A percentile compares a stretch with the other conserved stretches of the same genome.
phyloP scores from a whole-genome alignment of 371 early-diverging fungal species.

The Rhizomucor miehei region DNA sequence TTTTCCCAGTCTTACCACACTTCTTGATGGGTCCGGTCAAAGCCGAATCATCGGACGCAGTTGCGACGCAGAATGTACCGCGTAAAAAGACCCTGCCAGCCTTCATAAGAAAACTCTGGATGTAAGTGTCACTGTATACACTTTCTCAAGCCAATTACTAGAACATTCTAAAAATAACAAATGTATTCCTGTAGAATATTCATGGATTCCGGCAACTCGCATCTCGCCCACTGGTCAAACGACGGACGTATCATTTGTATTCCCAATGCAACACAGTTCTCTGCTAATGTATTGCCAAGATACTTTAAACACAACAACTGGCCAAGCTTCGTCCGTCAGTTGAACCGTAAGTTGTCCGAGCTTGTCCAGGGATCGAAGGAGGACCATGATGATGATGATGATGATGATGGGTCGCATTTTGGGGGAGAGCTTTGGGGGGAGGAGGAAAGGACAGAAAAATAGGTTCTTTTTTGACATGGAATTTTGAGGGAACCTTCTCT shows the following conservation, averaged over 20 bases:
- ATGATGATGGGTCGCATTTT: no score
- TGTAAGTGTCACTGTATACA: constrained; percentile 25
- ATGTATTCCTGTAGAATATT: constrained; percentile 53
- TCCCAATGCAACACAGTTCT: constrained; percentile 70
- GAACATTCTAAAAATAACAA: neutral
- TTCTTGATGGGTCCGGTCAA: neutral
- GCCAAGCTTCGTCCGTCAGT: constrained; percentile 90
- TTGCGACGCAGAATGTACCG: neutral
- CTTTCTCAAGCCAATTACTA: neutral
- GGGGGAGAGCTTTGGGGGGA: no score
- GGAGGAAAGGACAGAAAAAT: no score
- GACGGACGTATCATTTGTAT: constrained; percentile 72
- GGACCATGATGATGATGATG: no score
- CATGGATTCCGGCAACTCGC: constrained; percentile 58
- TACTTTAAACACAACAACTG: constrained; percentile 94
- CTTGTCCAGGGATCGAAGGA: no score
- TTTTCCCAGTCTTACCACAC: neutral
- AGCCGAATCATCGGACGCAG: neutral
- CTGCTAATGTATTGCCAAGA: constrained; percentile 78
- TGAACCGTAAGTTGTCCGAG: constrained; percentile 52
- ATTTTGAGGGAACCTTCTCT: no score
- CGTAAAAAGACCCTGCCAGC: constrained; percentile 45
- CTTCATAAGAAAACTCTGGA: constrained; percentile 68
- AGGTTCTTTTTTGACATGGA: no score
- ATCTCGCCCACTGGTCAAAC: constrained; percentile 72